Percentiles rank a stretch among this genome's conserved stretches.
phyloP scores from a whole-genome alignment of 78 protist genomes.

The Bigelowiella natans region DNA sequence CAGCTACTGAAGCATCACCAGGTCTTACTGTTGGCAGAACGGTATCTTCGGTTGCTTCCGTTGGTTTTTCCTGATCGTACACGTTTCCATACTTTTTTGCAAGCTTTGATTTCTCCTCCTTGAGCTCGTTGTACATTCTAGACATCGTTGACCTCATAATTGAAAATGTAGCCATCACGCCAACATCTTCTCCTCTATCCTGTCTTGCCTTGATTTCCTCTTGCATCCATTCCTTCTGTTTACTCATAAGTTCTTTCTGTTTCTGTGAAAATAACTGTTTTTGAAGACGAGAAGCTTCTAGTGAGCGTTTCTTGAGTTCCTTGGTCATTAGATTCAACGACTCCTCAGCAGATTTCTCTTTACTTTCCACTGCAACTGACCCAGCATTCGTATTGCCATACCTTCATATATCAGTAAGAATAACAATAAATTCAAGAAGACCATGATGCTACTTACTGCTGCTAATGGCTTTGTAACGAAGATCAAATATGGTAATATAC shows the following conservation, averaged over 20 bases:
- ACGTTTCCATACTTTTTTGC: constrained; percentile 3
- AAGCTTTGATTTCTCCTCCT: neutral
- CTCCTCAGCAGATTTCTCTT: too few relatives aligned
- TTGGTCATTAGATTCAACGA: too few relatives aligned
- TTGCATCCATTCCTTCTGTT: constrained; percentile 12
- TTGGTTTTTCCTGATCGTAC: neutral
- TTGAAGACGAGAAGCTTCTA: neutral
- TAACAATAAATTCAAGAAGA: too few relatives aligned
- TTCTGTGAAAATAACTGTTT: neutral
- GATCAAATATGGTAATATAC: too few relatives aligned
- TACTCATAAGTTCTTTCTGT: neutral
- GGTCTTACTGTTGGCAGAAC: constrained; percentile 5
- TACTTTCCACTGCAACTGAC: too few relatives aligned
- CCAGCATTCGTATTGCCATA: too few relatives aligned
- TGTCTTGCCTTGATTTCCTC: neutral
- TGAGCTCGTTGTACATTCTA: neutral
- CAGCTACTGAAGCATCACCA: constrained; percentile 44
- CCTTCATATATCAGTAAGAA: too few relatives aligned
- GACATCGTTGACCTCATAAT: neutral
- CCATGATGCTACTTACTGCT: too few relatives aligned
- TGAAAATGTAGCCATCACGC: neutral
- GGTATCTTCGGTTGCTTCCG: neutral
- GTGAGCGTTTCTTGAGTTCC: too few relatives aligned
- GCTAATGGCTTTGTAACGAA: too few relatives aligned
- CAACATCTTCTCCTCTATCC: neutral